Evolutionary conservation across 2,329 filamentous ascomycete species (phyloP).

Genomic region (Spiromastix sp.): DNA sequence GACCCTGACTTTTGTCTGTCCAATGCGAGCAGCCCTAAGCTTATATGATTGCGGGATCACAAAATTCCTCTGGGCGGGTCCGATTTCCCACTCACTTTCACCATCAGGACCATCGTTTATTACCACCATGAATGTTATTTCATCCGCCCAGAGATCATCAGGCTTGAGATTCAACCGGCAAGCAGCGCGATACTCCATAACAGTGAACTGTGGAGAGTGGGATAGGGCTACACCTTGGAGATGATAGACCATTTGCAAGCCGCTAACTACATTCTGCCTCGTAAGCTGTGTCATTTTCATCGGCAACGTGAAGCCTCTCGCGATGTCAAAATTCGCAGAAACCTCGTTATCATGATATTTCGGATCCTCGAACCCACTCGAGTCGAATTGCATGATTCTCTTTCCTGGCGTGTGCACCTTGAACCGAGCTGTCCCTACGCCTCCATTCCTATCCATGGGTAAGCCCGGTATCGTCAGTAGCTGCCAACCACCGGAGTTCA

Average conservation of each 20-base stretch:
- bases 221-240: too few species aligned
- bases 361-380: not conserved
- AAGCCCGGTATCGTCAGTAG: conserved; percentile 2
- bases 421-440: conserved; percentile 1
- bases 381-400: not conserved
- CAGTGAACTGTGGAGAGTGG: too few species aligned
- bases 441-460: not conserved
- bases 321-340: conserved; percentile 2
- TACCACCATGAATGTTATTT: not conserved
- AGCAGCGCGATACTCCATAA: conserved; percentile 3
- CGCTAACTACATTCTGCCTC: too few species aligned
- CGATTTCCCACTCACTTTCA: conserved; percentile 1
- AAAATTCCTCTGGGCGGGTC: not conserved
- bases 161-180: not conserved
- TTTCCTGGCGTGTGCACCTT: not conserved
- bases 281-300: not conserved
- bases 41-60: too few species aligned
- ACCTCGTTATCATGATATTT: not conserved
- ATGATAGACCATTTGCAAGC: too few species aligned
- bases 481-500: conserved; percentile 2
- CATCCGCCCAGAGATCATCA: not conserved
- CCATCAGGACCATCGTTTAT: conserved; percentile 3
- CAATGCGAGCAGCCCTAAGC: too few species aligned
- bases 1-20: not conserved
- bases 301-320: not conserved